Evolutionary conservation across 192 early-diverging fungal species (phyloP).

Genomic region (Coemansia sp.): DNA sequence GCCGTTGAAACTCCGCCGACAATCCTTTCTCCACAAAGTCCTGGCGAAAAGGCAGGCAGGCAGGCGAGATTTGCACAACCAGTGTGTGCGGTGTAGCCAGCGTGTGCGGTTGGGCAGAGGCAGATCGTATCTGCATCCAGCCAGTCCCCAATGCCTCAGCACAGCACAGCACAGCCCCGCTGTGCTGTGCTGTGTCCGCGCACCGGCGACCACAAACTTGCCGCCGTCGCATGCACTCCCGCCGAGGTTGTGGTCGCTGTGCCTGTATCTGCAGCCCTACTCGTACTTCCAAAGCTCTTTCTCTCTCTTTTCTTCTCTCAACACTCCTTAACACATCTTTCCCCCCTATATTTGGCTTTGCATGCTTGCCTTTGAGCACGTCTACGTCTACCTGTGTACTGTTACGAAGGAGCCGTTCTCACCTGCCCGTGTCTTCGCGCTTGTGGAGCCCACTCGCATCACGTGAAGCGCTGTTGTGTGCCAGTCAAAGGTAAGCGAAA

Average conservation of each 20-base stretch:
- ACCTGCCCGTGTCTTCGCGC: neutral
- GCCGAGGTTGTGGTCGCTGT: too few relatives aligned
- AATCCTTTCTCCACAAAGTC: neutral
- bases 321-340: neutral
- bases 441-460: neutral
- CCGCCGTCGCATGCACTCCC: too few relatives aligned
- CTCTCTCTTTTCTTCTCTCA: neutral
- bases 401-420: neutral
- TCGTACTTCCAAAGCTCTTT: neutral
- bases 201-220: too few relatives aligned
- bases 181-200: too few relatives aligned
- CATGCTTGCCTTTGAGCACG: conserved; percentile 1
- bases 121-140: conserved; percentile 11
- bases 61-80: too few relatives aligned
- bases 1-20: neutral
- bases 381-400: neutral
- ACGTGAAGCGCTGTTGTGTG: neutral
- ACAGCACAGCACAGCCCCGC: too few relatives aligned
- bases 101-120: conserved; percentile 1
- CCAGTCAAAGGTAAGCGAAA: neutral
- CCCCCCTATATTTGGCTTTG: neutral
- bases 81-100: too few relatives aligned
- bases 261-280: too few relatives aligned
- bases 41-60: neutral
- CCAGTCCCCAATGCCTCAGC: neutral